Percentiles rank a stretch among this genome's conserved stretches.
These are phyloP conservation scores for Sherardia arvensis DNA, from an alignment of 257 asterid species.

Conservation along the genomic window DNA sequence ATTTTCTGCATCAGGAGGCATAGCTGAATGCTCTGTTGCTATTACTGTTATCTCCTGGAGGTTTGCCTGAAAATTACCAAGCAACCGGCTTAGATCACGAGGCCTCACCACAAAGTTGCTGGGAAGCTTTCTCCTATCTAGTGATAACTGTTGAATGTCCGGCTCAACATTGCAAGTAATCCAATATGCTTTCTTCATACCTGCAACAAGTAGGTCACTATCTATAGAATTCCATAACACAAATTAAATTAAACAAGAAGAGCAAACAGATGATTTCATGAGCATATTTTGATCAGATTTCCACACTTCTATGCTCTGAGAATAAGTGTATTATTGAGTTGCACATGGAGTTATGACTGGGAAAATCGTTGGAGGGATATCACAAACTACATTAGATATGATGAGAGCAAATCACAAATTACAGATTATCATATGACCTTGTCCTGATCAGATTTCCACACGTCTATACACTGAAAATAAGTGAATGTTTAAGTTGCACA, in stretches of 20 bases:
- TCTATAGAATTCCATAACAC: not conserved
- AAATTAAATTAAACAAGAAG: not conserved
- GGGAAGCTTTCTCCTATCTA: slow-evolving; percentile 79
- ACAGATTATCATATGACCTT: too few relatives aligned
- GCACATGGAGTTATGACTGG: not conserved
- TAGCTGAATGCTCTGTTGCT: slow-evolving; percentile 59
- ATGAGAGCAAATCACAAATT: too few relatives aligned
- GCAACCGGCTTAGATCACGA: slow-evolving; percentile 74
- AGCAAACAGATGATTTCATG: not conserved
- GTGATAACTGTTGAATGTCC: slow-evolving; percentile 77
- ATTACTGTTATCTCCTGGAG: slow-evolving; percentile 92
- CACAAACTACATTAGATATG: too few relatives aligned
- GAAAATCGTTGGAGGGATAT: not conserved
- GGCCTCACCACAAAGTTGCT: slow-evolving; percentile 83
- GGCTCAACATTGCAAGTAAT: slow-evolving; percentile 84
- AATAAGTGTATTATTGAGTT: not conserved
- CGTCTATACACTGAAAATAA: too few relatives aligned
- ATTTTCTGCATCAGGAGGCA: slow-evolving; percentile 55
- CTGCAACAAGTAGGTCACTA: slow-evolving; percentile 29
- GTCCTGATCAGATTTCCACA: too few relatives aligned
- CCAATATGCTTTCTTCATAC: slow-evolving; percentile 87
- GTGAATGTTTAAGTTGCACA: too few relatives aligned
- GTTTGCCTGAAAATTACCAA: slow-evolving; percentile 76
- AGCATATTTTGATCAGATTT: not conserved
- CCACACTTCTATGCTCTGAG: not conserved